Evolutionary conservation across 768 basidiomycete genomes (phyloP), one percentile per base, ranked within the genome.

Genomic region (Omphalotus guepiniiformis): DNA sequence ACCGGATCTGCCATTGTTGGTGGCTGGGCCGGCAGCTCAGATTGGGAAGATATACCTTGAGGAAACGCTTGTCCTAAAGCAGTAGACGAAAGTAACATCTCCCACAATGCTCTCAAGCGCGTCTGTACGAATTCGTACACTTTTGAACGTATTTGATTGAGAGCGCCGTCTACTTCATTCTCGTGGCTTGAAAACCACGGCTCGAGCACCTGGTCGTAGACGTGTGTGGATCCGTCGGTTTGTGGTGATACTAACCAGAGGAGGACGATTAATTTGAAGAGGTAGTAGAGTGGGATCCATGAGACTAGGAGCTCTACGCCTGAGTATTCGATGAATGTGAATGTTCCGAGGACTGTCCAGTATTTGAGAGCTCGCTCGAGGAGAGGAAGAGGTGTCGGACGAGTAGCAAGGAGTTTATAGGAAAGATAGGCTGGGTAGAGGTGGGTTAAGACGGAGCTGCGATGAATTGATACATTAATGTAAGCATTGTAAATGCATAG

Each of bases 281-380:
- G 68, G 56, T 82, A 82, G 69, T 96, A 97, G 64, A 97, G 80
- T 2, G 93, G 93, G 39, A 97, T 76, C 93, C 93, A 93, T 51
- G 83, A 88, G 25, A 95, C 68, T 13, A 85, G 65, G 90, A 93
- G 94, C 58, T 93, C 92, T 22, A 88, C 71, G 58, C 86, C 87
- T 16, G 46, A 39, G n/a, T 18, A 39, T 64, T 96, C 93, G 4
- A 89, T 67, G 3, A 80, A 84, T 13, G 93, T 77, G 57, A 93
- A 80, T 59, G 85, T 87, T 2, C 88, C 87, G 2, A 90, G 75
- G 0, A 89, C 87, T n/a, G 83, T 83, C 93, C 94, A 97, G 58
- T 96, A 97, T 89, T 93, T 94, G 45, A 97, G 75, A 93, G 94
- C 96, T 66, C 92, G 74, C 62, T 96, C 94, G 7, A 94, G 73